phyloP scores from a whole-genome alignment of 2,329 filamentous ascomycete species.

The Davidsoniella australis region DNA sequence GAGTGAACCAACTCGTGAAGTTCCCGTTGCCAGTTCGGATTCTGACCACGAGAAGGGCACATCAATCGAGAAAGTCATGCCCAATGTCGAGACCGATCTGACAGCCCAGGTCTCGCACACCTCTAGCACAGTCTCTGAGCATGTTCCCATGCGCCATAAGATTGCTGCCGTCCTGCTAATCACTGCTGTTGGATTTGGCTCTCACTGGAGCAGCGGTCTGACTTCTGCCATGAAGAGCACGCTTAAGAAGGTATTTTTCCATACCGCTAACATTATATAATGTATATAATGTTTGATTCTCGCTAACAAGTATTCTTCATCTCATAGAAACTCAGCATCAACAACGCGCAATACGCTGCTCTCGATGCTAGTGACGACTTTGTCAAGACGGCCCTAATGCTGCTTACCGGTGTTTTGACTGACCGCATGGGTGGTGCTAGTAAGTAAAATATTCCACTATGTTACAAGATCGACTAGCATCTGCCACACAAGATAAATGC shows the following conservation, averaged over 20 bases:
- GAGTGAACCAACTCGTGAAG: not conserved
- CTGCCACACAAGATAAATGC: not conserved
- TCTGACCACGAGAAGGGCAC: constrained; percentile 2
- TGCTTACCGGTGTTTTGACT: constrained; percentile 36
- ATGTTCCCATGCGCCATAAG: constrained; percentile 18
- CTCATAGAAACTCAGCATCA: constrained; percentile 33
- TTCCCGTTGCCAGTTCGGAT: not conserved
- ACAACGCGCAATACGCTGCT: constrained; percentile 41
- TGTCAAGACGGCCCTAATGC: constrained; percentile 39
- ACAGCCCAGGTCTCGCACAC: not conserved
- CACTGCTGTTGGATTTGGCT: constrained; percentile 39
- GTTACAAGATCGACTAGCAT: not conserved
- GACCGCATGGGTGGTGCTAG: constrained; percentile 41
- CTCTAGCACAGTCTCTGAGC: constrained; percentile 3
- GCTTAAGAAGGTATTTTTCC: constrained; percentile 30
- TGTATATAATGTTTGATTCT: rapidly evolving
- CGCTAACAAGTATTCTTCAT: not conserved
- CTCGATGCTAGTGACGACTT: constrained; percentile 45
- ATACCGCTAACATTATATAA: not conserved
- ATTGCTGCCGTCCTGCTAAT: constrained; percentile 29
- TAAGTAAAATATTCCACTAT: constrained; percentile 14
- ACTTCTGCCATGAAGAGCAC: constrained; percentile 44
- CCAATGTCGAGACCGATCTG: not conserved
- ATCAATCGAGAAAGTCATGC: not conserved
- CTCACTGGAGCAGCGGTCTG: constrained; percentile 42